phyloP scores from a whole-genome alignment of 345 rosid species.

The Bruguiera parviflora region DNA sequence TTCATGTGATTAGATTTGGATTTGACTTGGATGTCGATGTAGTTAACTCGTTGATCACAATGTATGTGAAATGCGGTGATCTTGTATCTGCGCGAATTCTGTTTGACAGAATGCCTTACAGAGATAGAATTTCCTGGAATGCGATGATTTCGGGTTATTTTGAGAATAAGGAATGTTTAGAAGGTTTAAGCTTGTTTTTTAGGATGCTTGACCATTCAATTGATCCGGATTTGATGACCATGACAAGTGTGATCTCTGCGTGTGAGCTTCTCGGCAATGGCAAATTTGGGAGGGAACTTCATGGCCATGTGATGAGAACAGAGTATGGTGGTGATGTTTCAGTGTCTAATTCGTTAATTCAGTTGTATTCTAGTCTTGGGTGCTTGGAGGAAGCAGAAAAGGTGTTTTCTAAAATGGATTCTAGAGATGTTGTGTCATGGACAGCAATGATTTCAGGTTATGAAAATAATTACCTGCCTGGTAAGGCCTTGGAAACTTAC shows the following conservation, averaged over 20 bases:
- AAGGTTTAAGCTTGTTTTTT: constrained; percentile 64
- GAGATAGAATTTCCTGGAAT: constrained; percentile 92
- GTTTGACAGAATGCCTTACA: constrained; percentile 65
- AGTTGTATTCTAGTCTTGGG: constrained; percentile 23
- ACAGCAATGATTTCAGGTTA: constrained; percentile 31
- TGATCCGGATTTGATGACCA: constrained; percentile 80
- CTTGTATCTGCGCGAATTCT: constrained; percentile 45
- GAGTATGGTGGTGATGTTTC: constrained; percentile 19
- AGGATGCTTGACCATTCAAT: constrained; percentile 58
- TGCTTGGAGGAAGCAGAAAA: constrained; percentile 27
- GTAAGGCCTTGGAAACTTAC: constrained; percentile 30
- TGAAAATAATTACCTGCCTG: constrained; percentile 19
- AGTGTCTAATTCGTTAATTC: constrained; percentile 24
- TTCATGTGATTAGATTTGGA: constrained; percentile 69
- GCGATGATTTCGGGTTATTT: constrained; percentile 85
- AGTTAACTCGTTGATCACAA: constrained; percentile 75
- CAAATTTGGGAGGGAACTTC: constrained; percentile 55
- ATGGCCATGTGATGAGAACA: constrained; percentile 19
- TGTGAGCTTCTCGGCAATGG: constrained; percentile 46
- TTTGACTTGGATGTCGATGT: constrained; percentile 73
- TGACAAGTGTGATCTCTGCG: constrained; percentile 63
- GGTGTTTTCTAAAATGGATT: constrained; percentile 19
- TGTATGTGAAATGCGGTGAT: constrained; percentile 78
- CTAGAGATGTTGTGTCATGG: constrained; percentile 32
- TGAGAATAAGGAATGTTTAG: constrained; percentile 62